Percentiles rank a stretch among this genome's conserved stretches.
Conservation (phyloP, 805 yeast species). For the Ogataea pignaliae region DNA sequence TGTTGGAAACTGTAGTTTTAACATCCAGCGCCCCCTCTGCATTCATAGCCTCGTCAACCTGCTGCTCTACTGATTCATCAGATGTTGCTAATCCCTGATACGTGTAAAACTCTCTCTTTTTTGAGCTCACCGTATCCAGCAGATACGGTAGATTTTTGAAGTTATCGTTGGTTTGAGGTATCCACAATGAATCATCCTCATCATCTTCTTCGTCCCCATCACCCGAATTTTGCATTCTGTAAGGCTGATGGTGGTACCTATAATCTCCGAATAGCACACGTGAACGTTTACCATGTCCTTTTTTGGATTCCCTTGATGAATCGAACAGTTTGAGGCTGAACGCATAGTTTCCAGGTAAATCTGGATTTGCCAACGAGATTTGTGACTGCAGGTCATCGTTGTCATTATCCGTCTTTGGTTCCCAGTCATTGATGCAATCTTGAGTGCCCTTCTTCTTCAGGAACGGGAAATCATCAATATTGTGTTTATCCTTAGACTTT, state of each 20-base stretch:
- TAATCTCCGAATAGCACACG: conserved; percentile 6
- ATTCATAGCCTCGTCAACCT: not conserved
- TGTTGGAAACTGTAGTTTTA: not conserved
- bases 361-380: conserved; percentile 50
- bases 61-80: conserved; percentile 6
- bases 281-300: conserved; percentile 12
- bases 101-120: conserved; percentile 30
- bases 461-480: conserved; percentile 23
- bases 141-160: conserved; percentile 38
- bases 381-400: conserved; percentile 41
- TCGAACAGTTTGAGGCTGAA: conserved; percentile 42
- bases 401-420: conserved; percentile 27
- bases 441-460: conserved; percentile 11
- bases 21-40: conserved; percentile 2
- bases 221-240: not conserved
- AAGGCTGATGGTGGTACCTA: conserved; percentile 2
- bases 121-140: conserved; percentile 26
- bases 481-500: conserved; percentile 13
- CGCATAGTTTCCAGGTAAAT: conserved; percentile 43
- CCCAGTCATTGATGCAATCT: conserved; percentile 9
- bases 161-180: conserved; percentile 38
- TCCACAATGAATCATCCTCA: conserved; percentile 35
- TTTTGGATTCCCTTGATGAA: conserved; percentile 24
- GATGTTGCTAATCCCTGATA: conserved; percentile 18
- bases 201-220: conserved; percentile 15